These are phyloP conservation scores for Arabidopsis suecica DNA, from an alignment of 345 rosid genomes.

Conservation along the genomic window DNA sequence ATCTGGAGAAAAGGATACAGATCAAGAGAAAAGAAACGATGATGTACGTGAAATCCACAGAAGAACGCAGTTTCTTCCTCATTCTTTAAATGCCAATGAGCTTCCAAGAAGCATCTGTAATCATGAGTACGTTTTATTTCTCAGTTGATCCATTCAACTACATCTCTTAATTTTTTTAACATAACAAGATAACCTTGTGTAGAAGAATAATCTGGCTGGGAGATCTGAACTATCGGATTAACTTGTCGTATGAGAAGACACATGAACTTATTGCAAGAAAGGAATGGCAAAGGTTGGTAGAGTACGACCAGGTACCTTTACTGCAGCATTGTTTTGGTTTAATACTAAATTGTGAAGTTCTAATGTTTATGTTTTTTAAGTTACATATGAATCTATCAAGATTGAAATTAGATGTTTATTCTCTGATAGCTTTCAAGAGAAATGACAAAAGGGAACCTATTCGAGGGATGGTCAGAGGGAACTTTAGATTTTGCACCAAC, in stretches of 20 bases:
- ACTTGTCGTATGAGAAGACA: constrained; percentile 69
- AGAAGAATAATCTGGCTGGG: constrained; percentile 92
- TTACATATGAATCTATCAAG: background rate
- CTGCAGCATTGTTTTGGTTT: constrained; percentile 16
- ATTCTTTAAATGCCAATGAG: constrained; percentile 47
- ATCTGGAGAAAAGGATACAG: constrained; percentile 88
- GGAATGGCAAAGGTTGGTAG: constrained; percentile 74
- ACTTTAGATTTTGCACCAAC: constrained; percentile 78
- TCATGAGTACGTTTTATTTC: constrained; percentile 75
- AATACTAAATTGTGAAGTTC: background rate
- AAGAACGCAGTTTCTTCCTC: constrained; percentile 69
- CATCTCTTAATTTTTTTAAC: background rate
- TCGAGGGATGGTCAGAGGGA: constrained; percentile 96
- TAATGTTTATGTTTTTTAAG: constrained; percentile 1
- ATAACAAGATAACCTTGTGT: constrained; percentile 42
- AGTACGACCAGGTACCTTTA: constrained; percentile 78
- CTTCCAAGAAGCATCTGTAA: constrained; percentile 71
- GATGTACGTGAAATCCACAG: constrained; percentile 81
- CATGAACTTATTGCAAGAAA: constrained; percentile 65
- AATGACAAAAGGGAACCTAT: constrained; percentile 67
- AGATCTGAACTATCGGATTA: constrained; percentile 89
- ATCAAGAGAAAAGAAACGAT: constrained; percentile 78
- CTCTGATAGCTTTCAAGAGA: constrained; percentile 68
- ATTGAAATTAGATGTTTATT: background rate
- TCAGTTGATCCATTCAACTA: background rate